Evolutionary conservation across 2,329 filamentous ascomycete genomes (phyloP).

Genomic region (Endocalyx cinctus): DNA sequence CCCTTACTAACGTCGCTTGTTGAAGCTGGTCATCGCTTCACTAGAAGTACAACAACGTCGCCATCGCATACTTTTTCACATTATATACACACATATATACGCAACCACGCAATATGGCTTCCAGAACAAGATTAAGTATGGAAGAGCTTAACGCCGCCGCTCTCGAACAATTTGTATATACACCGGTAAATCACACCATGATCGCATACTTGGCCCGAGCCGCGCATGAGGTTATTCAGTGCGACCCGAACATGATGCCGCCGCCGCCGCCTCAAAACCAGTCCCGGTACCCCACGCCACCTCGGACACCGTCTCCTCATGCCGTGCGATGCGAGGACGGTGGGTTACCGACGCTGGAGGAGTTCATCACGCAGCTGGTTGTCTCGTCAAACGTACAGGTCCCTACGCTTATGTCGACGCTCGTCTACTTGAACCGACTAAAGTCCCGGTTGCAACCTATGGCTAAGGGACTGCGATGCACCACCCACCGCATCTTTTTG

Average conservation of each 20-base stretch:
- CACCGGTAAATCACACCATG: constrained; percentile 71
- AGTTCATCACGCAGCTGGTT: constrained; percentile 89
- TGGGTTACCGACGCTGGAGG: constrained; percentile 73
- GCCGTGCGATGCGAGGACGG: constrained; percentile 43
- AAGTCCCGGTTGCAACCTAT: constrained; percentile 83
- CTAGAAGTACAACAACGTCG: constrained; percentile 5
- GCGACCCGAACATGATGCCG: constrained; percentile 60
- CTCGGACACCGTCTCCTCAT: constrained; percentile 42
- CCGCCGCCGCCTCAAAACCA: constrained; percentile 36
- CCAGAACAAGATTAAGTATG: constrained; percentile 40
- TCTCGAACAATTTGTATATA: constrained; percentile 75
- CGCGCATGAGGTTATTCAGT: constrained; percentile 73
- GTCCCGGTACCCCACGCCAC: constrained; percentile 44
- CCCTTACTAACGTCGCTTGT: constrained; percentile 1
- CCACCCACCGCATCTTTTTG: constrained; percentile 95
- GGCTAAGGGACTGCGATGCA: constrained; percentile 94
- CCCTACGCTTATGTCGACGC: constrained; percentile 91
- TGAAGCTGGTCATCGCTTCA: constrained; percentile 4
- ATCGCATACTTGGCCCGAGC: constrained; percentile 71
- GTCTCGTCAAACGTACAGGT: constrained; percentile 94
- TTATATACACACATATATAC: constrained; percentile 18
- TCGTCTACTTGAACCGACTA: constrained; percentile 87
- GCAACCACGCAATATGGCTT: constrained; percentile 39
- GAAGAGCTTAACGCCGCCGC: constrained; percentile 66
- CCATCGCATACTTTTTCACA: constrained; percentile 2